Base-by-base conservation (phyloP, 2,329 filamentous ascomycete species). In the Emmonsiellopsis sp. region DNA sequence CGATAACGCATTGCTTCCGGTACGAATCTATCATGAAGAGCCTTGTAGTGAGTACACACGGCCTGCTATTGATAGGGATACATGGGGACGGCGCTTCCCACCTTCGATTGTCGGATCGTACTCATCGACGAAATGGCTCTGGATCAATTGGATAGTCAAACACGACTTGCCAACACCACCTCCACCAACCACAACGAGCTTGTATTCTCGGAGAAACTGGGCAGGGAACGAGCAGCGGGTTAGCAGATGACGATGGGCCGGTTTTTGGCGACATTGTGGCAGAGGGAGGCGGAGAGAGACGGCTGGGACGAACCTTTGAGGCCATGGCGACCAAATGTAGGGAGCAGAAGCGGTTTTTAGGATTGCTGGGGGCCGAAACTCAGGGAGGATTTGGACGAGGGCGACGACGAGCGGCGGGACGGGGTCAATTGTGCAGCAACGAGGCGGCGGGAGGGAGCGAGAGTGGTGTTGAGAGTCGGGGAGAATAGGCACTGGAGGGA, bases 81-180 rank as follows among this genome's bases (percentile, higher is more conserved):
- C 20, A 91, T 15, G 44, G 38, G 37, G 20, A 38, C 30, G 20
- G 45, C 20, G 16, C 10, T 41, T 57, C 67, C 57, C 61, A 76
- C 93, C 93, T 87, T 98, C 93, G 68, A 98, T 97, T 66, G 93
- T 98, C 54, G 93, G 93, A 74, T 98, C 93, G 74, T 98, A 98
- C 75, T 97, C 93, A 74, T 97, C 93, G 70, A 97, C 92, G 78
- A 98, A 98, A 73, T 98, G 93, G 73, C 87, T 92, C 76, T 91
- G 86, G 66, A 89, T 89, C 74, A 92, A 83, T 79, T 97, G 93
- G 69, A 98, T 97, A 55, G 93, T 97, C 79, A 98, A 82, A 77
- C 93, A 97, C 58, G 92, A 97, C 80, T 98, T 98, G 77, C 93
- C 93, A 61, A 98, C 93, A 73, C 93, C 93, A 80, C 93, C 93